Conservation (phyloP, 257 asterid genomes). For the Thymus mandschuricus region DNA sequence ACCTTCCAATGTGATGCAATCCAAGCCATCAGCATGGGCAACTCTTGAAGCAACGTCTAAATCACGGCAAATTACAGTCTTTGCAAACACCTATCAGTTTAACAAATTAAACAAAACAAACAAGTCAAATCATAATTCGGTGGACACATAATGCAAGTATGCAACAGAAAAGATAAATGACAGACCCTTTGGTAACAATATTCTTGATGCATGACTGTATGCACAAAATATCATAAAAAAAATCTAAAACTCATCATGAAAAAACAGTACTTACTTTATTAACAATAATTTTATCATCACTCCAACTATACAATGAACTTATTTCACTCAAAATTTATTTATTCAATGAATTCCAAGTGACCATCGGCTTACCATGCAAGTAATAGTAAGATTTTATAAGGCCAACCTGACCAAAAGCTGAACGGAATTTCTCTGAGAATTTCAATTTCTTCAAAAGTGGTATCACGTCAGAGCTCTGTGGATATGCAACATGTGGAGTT, state of each 20-base stretch:
- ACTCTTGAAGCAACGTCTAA: slow-evolving; percentile 94
- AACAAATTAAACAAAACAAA: slow-evolving; percentile 26
- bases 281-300: background rate
- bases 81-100: slow-evolving; percentile 74
- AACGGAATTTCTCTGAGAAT: slow-evolving; percentile 51
- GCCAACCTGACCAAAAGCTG: slow-evolving; percentile 92
- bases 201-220: too few relatives aligned
- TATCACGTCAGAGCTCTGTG: slow-evolving; percentile 83
- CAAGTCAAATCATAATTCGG: slow-evolving; percentile 21
- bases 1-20: slow-evolving; percentile 98
- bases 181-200: slow-evolving; percentile 16
- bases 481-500: slow-evolving; percentile 77
- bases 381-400: slow-evolving; percentile 12
- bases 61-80: slow-evolving; percentile 94
- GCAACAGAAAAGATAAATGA: slow-evolving; percentile 19
- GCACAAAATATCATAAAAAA: background rate
- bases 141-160: slow-evolving; percentile 18
- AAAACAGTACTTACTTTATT: background rate
- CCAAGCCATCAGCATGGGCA: slow-evolving; percentile 86
- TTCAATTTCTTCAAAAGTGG: slow-evolving; percentile 81
- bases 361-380: slow-evolving; percentile 29
- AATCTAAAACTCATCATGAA: background rate
- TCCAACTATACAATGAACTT: slow-evolving; percentile 10
- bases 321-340: slow-evolving; percentile 5
- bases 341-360: slow-evolving; percentile 19